These are phyloP conservation scores for Tillandsia leiboldiana DNA, from an alignment of 176 grass and related monocot genomes.

Conservation along the genomic window DNA sequence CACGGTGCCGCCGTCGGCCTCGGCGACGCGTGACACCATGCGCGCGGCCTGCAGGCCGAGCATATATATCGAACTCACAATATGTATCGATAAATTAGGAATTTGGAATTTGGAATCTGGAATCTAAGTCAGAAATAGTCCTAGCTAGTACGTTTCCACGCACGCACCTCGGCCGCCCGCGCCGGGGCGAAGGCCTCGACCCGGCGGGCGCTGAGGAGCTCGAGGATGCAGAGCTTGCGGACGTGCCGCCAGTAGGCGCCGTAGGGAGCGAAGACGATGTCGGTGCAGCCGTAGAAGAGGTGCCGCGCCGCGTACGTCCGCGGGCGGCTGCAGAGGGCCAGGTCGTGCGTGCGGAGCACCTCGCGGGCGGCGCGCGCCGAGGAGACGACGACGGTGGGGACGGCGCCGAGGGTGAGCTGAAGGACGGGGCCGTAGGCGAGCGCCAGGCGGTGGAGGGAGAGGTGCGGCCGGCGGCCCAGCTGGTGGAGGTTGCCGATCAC, in stretches of 20 bases:
- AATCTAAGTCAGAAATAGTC: too few relatives aligned
- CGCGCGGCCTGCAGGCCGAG: conserved; percentile 17
- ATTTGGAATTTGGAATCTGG: too few relatives aligned
- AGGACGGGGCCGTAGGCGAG: neutral
- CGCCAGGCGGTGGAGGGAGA: neutral
- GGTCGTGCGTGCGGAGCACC: conserved; percentile 17
- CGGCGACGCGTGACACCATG: conserved; percentile 19
- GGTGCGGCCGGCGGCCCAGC: neutral
- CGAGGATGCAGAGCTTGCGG: conserved; percentile 31
- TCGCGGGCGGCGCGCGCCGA: neutral
- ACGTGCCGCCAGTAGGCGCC: conserved; percentile 37
- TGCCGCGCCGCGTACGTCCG: neutral
- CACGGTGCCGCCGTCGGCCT: neutral
- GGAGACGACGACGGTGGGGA: conserved; percentile 9
- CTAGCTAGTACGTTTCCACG: neutral
- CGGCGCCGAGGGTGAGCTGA: neutral
- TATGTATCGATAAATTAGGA: too few relatives aligned
- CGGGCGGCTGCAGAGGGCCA: conserved; percentile 10
- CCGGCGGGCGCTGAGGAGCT: conserved; percentile 29
- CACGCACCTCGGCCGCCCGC: conserved; percentile 12
- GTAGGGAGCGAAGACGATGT: conserved; percentile 48
- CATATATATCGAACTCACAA: neutral
- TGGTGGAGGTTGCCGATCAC: neutral
- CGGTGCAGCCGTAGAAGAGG: conserved; percentile 35
- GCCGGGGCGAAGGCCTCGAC: conserved; percentile 41